Base-by-base conservation (phyloP, 2,329 filamentous ascomycete species). In the Dryadomyces quercivorus region DNA sequence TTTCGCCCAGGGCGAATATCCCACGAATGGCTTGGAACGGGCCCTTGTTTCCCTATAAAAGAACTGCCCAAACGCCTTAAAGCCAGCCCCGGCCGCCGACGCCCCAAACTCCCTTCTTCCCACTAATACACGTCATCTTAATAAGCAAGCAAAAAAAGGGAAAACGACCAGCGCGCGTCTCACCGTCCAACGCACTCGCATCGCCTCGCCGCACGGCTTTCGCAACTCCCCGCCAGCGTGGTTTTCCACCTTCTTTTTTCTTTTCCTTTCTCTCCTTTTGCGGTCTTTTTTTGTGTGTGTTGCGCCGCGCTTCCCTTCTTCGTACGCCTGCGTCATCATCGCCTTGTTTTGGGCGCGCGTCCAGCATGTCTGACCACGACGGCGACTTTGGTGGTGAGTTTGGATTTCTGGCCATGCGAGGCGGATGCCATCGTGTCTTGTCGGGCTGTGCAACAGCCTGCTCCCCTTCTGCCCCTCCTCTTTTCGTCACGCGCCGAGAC, bases 341-440 rank as follows among this genome's bases (percentile, higher is more conserved):
- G n/a, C 38, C 36, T 18, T 31, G 21, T 21, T 8, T 20, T 31
- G 26, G 18, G 16, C 5, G 20, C 18, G 13, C 42, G 42, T 15
- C 20, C 52, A 70, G 48, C 58, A 84, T 84, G 81, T 84, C 81
- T 55, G 81, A 84, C 63, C 77, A 82, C 67, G 81, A 84, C 66
- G 56, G 55, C 47, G 57, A 60, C 36, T 81, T 83, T 70, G 76
- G 74, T 69, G 76, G 81, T 82, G 65, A 69, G 79, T 71, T 7
- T 46, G 16, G 20, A 7, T 20, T 43, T 26, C 40, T n/a, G 18
- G 13, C 10, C 2, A 16, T 40, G 36, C 10, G 36, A 40, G 12
- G 36, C 36, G 36, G 36, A 16, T 40, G 36, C 12, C 36, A 31
- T 31, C 26, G 26, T 31, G 4, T 31, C 26, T 31, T 31, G 26